phyloP scores from a whole-genome alignment of 345 rosid genomes.

The Firmiana major region DNA sequence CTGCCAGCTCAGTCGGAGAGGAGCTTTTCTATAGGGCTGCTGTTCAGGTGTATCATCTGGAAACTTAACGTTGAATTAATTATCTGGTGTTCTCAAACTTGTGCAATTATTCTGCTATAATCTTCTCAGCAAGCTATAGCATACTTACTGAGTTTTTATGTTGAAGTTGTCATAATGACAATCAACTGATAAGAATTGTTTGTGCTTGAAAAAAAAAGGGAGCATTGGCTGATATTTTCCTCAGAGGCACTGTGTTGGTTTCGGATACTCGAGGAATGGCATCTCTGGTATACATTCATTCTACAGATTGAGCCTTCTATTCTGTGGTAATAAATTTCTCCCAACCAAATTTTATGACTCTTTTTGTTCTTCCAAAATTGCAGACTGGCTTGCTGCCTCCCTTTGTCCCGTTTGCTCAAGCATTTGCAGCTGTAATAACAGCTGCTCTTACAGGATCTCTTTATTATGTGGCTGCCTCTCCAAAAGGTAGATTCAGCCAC shows the following conservation, averaged over 20 bases:
- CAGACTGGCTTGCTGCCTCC: conserved; percentile 90
- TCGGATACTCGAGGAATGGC: conserved; percentile 77
- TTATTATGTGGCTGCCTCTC: conserved; percentile 84
- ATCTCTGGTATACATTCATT: conserved; percentile 52
- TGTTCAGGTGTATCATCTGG: conserved; percentile 61
- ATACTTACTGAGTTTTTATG: not conserved
- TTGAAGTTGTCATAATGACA: not conserved
- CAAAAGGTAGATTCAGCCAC: conserved; percentile 53
- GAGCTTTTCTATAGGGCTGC: conserved; percentile 98
- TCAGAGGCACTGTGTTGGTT: conserved; percentile 70
- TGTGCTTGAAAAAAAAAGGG: conserved; percentile 42
- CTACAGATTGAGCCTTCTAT: not conserved
- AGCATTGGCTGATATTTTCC: conserved; percentile 75
- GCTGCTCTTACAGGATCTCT: conserved; percentile 92
- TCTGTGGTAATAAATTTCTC: not conserved
- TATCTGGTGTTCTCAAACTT: not conserved
- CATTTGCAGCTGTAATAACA: conserved; percentile 87
- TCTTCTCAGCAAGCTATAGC: not conserved
- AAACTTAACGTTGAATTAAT: not conserved
- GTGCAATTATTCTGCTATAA: not conserved
- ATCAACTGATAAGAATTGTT: not conserved
- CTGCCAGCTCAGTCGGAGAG: conserved; percentile 96
- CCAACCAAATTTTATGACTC: conserved; percentile 2
- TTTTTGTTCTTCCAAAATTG: conserved; percentile 11
- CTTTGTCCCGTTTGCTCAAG: conserved; percentile 96